Conservation (phyloP, 2,329 filamentous ascomycete genomes). For the Triangularia verruculosa region DNA sequence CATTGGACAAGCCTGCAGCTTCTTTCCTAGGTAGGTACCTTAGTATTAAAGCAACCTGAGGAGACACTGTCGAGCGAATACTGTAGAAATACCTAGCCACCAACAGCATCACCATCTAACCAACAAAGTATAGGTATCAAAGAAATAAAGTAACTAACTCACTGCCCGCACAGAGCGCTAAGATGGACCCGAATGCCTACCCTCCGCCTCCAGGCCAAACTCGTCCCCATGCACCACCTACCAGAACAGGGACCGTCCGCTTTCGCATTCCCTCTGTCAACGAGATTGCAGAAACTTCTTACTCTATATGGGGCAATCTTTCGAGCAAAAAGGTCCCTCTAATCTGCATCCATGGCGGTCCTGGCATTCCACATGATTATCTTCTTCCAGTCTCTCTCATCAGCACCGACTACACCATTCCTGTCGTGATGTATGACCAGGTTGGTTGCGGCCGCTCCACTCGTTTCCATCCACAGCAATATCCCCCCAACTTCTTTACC, state of each 20-base stretch:
- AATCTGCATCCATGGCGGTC: slow-evolving; percentile 40
- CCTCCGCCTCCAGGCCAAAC: slow-evolving; percentile 8
- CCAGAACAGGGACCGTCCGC: slow-evolving; percentile 12
- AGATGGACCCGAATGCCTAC: background rate
- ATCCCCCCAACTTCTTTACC: slow-evolving; percentile 44
- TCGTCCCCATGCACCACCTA: slow-evolving; percentile 7
- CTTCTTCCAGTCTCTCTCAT: slow-evolving; percentile 39
- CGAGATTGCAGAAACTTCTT: slow-evolving; percentile 15
- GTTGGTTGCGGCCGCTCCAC: slow-evolving; percentile 50
- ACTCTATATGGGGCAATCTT: slow-evolving; percentile 16
- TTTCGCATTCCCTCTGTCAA: slow-evolving; percentile 10
- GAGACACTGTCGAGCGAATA: no score
- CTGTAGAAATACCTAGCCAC: no score
- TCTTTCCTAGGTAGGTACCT: no score
- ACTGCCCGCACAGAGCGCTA: background rate
- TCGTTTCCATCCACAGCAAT: slow-evolving; percentile 43
- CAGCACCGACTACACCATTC: slow-evolving; percentile 34
- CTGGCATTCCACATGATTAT: slow-evolving; percentile 46
- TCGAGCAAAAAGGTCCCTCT: slow-evolving; percentile 9
- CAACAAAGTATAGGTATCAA: background rate
- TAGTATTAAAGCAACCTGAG: no score
- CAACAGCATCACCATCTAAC: background rate
- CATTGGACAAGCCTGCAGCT: no score
- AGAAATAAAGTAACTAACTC: background rate
- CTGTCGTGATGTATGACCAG: slow-evolving; percentile 54